These are phyloP conservation scores for Picea sitchensis DNA, from an alignment of 75 land plant species.

Conservation along the genomic window DNA sequence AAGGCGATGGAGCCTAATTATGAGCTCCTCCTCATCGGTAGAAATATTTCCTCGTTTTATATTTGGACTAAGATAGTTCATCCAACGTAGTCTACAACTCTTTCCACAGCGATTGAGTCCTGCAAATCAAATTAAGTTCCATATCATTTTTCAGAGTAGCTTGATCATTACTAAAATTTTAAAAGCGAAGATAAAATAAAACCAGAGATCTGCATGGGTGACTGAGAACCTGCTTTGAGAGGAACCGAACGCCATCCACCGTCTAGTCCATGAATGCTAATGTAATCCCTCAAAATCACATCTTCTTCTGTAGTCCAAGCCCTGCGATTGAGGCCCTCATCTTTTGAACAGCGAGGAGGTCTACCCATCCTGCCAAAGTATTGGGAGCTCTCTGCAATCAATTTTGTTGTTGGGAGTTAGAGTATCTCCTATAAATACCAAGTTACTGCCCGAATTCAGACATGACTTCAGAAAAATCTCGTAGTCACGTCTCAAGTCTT, in stretches of 20 bases:
- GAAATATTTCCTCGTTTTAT: slow-evolving; percentile 6
- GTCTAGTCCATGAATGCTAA: neutral
- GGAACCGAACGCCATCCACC: neutral
- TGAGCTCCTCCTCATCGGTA: slow-evolving; percentile 2
- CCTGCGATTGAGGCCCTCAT: neutral
- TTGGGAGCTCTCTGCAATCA: too few species aligned
- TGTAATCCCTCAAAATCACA: neutral
- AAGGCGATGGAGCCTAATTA: neutral
- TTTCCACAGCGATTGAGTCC: neutral
- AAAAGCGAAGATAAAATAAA: neutral
- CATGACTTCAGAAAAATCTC: too few species aligned
- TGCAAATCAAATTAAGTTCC: neutral
- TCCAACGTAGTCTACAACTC: slow-evolving; percentile 1
- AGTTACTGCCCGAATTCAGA: too few species aligned
- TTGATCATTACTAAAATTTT: neutral
- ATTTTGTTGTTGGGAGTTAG: too few species aligned
- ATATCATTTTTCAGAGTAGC: neutral
- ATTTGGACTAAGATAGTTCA: slow-evolving; percentile 9
- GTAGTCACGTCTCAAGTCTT: too few species aligned
- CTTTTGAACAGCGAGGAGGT: neutral
- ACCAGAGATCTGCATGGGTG: neutral
- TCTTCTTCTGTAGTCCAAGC: neutral
- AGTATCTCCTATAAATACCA: too few species aligned
- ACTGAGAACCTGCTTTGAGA: neutral
- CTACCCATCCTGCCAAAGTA: neutral